Conservation (phyloP, 1,284 basidiomycete genomes). For the Irpex rosettiformis region DNA sequence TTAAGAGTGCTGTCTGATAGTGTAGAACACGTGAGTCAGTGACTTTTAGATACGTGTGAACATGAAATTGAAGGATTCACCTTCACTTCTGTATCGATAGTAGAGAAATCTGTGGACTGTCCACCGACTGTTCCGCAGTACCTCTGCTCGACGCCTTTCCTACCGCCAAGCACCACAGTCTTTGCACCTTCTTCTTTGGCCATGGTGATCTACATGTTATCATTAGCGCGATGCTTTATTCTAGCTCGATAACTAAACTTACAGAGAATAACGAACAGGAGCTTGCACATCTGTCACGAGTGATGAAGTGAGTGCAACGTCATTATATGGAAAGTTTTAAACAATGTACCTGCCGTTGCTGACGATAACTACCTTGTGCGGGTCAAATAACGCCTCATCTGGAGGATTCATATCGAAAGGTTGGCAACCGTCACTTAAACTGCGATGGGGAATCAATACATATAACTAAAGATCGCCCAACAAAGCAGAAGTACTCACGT, state of each 20-base stretch:
- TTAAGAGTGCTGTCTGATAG: conserved; percentile 48
- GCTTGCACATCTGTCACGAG: conserved; percentile 34
- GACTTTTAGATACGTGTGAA: background rate
- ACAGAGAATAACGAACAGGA: conserved; percentile 63
- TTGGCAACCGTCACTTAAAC: conserved; percentile 55
- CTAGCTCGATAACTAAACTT: conserved; percentile 11
- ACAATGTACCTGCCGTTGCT: conserved; percentile 46
- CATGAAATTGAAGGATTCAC: conserved; percentile 24
- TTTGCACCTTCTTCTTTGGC: conserved; percentile 52
- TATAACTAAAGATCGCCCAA: background rate
- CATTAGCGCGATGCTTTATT: background rate
- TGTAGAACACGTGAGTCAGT: background rate
- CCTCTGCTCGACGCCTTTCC: conserved; percentile 44
- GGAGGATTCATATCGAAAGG: conserved; percentile 45
- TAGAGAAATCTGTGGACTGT: conserved; percentile 51
- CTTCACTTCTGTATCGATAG: conserved; percentile 59
- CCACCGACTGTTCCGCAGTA: conserved; percentile 64
- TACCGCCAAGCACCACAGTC: conserved; percentile 49
- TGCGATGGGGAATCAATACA: conserved; percentile 19
- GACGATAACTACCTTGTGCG: conserved; percentile 50
- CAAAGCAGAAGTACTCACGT: conserved; percentile 28
- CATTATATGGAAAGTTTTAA: background rate
- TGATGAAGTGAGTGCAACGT: conserved; percentile 11
- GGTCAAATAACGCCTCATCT: conserved; percentile 45
- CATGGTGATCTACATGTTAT: conserved; percentile 52